Base-by-base conservation (phyloP, 2,329 filamentous ascomycete genomes). In the Blastomyces emzantsi region DNA sequence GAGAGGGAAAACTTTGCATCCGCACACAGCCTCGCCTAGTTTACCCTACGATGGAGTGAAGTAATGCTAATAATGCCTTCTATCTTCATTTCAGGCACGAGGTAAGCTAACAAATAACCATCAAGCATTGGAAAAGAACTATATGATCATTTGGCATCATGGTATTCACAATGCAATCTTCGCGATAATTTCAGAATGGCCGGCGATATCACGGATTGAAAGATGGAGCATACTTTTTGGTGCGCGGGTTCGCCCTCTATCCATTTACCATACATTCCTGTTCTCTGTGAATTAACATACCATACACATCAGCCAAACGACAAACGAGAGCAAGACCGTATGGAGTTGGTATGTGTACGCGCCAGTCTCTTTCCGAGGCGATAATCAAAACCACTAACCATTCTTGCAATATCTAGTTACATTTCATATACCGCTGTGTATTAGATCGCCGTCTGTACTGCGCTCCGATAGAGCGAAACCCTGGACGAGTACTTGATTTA, bases 161-260 rank as follows among this genome's bases (percentile, higher is more conserved):
- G 19, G 6, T 39, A 22, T 41, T 57, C 30, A 57, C 55, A n/a
- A 39, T 41, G 33, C 3, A 41, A 39, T 25, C 13, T 57, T 41
- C 11, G 36, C 2, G 22, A 3, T 1, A 2, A 9, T 19, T 57
- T 41, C 58, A 67, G 64, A 67, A 67, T 45, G 56, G 60, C 36
- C 64, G 64, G 15, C 62, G 62, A 64, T 67, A 67, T 43, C 65
- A 67, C 45, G 64, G 60, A 49, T 64, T 60, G 45, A 45, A 62
- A 30, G 64, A 67, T 33, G 66, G 64, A 15, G 61, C 62, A 62
- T 67, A 65, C 60, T 61, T 67, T 39, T 47, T 67, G 63, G 66
- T 67, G 28, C 62, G 60, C 22, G 19, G 1, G 4, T 17, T 17
- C 25, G 13, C 17, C 22, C 22, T 60, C 17, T n/a, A 45, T 63